Conservation (phyloP, 768 basidiomycete species). For the Heimioporus sp. region DNA sequence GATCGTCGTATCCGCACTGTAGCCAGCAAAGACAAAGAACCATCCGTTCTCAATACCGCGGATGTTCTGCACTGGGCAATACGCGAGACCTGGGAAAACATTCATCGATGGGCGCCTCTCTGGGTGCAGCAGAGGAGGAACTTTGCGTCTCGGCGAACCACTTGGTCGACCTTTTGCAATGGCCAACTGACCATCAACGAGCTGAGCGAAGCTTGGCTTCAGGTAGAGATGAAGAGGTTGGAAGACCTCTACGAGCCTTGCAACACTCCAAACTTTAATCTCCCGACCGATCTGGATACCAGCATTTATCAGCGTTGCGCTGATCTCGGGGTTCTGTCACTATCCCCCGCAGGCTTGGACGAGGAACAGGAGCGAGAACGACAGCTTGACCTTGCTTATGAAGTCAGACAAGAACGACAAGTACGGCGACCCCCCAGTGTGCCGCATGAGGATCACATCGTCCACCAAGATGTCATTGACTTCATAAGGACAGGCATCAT, state of each 20-base stretch:
- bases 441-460: constrained; percentile 15
- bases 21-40: constrained; percentile 3
- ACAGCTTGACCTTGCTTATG: neutral
- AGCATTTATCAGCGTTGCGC: neutral
- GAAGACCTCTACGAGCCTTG: constrained; percentile 33
- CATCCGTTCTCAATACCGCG: constrained; percentile 3
- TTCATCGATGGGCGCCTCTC: constrained; percentile 36
- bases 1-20: constrained; percentile 36
- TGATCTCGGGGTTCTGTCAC: neutral
- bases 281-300: constrained; percentile 12
- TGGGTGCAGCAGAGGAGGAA: constrained; percentile 44
- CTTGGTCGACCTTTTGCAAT: constrained; percentile 17
- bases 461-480: neutral
- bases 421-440: constrained; percentile 27
- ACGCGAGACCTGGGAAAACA: constrained; percentile 39
- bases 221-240: constrained; percentile 37
- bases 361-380: neutral
- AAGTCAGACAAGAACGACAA: neutral
- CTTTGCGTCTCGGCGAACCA: constrained; percentile 25
- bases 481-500: constrained; percentile 29
- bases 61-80: constrained; percentile 49
- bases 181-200: neutral
- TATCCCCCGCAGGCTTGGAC: neutral
- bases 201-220: constrained; percentile 32
- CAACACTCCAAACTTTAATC: constrained; percentile 7